These are phyloP conservation scores for Clavispora asparagi DNA, from an alignment of 805 yeast genomes.

Conservation along the genomic window DNA sequence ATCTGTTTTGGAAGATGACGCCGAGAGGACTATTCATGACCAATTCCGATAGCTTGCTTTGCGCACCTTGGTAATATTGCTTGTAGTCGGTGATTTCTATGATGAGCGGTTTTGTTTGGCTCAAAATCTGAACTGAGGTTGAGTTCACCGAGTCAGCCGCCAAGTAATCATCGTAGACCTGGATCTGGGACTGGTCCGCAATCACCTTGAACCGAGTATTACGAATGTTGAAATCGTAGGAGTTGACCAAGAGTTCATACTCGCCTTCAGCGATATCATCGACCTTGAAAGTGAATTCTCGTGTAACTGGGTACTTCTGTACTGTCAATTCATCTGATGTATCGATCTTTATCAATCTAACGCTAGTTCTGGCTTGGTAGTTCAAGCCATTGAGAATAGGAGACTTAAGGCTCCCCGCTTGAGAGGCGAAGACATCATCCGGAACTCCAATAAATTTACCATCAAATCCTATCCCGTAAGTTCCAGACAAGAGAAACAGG, in stretches of 20 bases:
- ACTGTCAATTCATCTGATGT: neutral
- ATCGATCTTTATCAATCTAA: conserved; percentile 15
- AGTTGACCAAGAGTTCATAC: conserved; percentile 28
- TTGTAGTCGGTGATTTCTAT: conserved; percentile 19
- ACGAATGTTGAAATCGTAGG: conserved; percentile 31
- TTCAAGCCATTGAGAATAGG: conserved; percentile 31
- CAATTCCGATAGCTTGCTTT: conserved; percentile 27
- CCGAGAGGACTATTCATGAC: conserved; percentile 38
- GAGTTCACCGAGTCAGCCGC: conserved; percentile 12
- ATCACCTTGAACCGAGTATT: conserved; percentile 22
- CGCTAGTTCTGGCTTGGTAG: conserved; percentile 26
- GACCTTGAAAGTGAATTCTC: conserved; percentile 22
- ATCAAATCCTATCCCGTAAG: conserved; percentile 8
- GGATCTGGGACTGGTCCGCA: conserved; percentile 18
- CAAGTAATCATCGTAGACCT: conserved; percentile 21
- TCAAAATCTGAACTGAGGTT: conserved; percentile 14
- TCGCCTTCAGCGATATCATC: conserved; percentile 23
- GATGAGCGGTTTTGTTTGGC: conserved; percentile 15
- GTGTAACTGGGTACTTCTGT: conserved; percentile 12
- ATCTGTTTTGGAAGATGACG: conserved; percentile 30
- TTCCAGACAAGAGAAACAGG: neutral
- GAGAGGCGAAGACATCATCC: conserved; percentile 10
- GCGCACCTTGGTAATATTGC: conserved; percentile 30
- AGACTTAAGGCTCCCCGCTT: conserved; percentile 3
- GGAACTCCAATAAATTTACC: conserved; percentile 30